Conservation (phyloP, 2,329 filamentous ascomycete species). For the Myriosclerotinia duriaeana region DNA sequence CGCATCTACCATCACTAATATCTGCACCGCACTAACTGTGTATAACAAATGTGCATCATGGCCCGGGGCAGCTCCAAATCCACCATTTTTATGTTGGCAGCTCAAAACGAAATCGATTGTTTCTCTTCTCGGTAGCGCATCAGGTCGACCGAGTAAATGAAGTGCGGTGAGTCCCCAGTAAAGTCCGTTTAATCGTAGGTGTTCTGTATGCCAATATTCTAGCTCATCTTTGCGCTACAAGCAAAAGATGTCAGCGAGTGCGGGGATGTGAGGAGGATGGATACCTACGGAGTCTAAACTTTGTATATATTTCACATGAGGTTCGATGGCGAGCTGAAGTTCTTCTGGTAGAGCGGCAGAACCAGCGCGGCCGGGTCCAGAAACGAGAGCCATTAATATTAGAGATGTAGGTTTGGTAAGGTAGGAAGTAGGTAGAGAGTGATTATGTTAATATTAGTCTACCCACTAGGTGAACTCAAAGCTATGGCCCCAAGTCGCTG, state of each 20-base stretch:
- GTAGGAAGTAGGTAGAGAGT: not conserved
- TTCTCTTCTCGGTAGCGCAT: conserved; percentile 75
- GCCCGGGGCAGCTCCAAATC: conserved; percentile 89
- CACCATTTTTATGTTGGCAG: conserved; percentile 85
- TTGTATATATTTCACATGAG: conserved; percentile 90
- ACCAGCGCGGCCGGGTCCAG: conserved; percentile 38
- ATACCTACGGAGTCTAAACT: conserved; percentile 76
- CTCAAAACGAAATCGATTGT: conserved; percentile 92
- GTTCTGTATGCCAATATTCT: conserved; percentile 97
- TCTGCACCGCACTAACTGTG: conserved; percentile 92
- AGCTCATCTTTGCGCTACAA: conserved; percentile 81
- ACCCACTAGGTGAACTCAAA: not conserved
- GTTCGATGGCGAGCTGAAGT: conserved; percentile 41
- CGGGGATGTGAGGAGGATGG: conserved; percentile 28
- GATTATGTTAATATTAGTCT: not conserved
- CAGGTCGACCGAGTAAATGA: conserved; percentile 76
- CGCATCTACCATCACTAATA: conserved; percentile 82
- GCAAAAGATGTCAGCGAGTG: conserved; percentile 38
- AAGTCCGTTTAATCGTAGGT: conserved; percentile 89
- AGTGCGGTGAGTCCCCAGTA: conserved; percentile 95
- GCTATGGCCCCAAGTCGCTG: not conserved
- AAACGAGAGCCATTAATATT: conserved; percentile 39
- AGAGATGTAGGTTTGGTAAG: not conserved
- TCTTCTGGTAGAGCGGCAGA: conserved; percentile 35
- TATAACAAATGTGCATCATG: conserved; percentile 97